phyloP scores from a whole-genome alignment of 352 stramenopile genomes.

The Pythium grandisporangium region DNA sequence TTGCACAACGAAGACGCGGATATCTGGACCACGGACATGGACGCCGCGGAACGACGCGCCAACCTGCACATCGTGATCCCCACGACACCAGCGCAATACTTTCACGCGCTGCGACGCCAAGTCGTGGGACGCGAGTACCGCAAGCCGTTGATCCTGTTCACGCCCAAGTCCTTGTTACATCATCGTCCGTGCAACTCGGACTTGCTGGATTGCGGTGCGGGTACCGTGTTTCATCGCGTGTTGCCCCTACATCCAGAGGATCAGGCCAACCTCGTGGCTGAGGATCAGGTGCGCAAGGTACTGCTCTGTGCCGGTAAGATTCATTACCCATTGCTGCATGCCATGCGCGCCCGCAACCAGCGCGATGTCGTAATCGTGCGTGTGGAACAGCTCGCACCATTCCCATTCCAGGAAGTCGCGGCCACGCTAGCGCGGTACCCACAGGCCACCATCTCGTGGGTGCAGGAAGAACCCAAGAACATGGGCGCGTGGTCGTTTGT shows the following conservation, averaged over 20 bases:
- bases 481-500: slow-evolving; percentile 96
- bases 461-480: slow-evolving; percentile 98
- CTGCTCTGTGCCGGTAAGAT: slow-evolving; percentile 81
- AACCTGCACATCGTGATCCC: slow-evolving; percentile 78
- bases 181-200: slow-evolving; percentile 77
- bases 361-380: slow-evolving; percentile 58
- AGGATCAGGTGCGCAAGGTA: slow-evolving; percentile 65
- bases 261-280: slow-evolving; percentile 43
- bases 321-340: slow-evolving; percentile 69
- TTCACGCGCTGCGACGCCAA: slow-evolving; percentile 90
- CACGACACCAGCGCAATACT: slow-evolving; percentile 94
- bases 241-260: slow-evolving; percentile 69
- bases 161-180: slow-evolving; percentile 77
- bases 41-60: slow-evolving; percentile 31
- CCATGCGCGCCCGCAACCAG: slow-evolving; percentile 42
- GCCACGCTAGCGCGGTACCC: slow-evolving; percentile 85
- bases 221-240: slow-evolving; percentile 55
- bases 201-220: slow-evolving; percentile 45
- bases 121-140: slow-evolving; percentile 54
- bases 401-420: slow-evolving; percentile 96
- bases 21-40: slow-evolving; percentile 35
- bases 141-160: slow-evolving; percentile 78
- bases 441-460: slow-evolving; percentile 96
- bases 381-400: slow-evolving; percentile 90
- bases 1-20: slow-evolving; percentile 70